Percentiles rank a stretch among this genome's conserved stretches.
Conservation (phyloP, 352 stramenopile genomes). For the Phytophthora capsici region DNA sequence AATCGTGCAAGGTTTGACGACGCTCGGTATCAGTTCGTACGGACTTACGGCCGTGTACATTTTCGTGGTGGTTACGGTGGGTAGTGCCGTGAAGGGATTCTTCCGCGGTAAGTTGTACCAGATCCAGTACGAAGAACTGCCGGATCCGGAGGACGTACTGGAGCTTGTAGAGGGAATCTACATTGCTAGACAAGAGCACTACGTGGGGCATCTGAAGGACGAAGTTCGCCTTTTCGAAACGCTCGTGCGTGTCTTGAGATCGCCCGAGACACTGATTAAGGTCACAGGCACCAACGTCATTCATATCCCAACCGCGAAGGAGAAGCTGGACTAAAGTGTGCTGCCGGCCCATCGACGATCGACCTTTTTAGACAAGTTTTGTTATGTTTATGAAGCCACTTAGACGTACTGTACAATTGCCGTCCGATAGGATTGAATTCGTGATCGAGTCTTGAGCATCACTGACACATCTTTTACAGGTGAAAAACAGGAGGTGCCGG, state of each 20-base stretch:
- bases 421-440: too few species aligned
- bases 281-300: constrained; percentile 88
- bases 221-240: constrained; percentile 91
- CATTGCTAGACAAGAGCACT: constrained; percentile 82
- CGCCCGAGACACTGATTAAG: constrained; percentile 84
- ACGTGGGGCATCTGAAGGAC: constrained; percentile 88
- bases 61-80: constrained; percentile 89
- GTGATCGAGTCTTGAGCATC: too few species aligned
- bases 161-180: constrained; percentile 91
- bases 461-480: too few species aligned
- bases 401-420: too few species aligned
- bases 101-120: constrained; percentile 82
- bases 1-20: constrained; percentile 83
- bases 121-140: constrained; percentile 86
- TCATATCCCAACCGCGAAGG: constrained; percentile 84
- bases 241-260: constrained; percentile 83
- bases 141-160: constrained; percentile 82
- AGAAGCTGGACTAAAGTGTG: constrained; percentile 75
- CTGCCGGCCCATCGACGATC: not conserved
- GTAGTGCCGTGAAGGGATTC: constrained; percentile 82
- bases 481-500: too few species aligned
- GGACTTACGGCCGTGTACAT: constrained; percentile 87
- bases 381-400: constrained; percentile 1
- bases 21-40: constrained; percentile 84
- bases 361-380: constrained; percentile 2